Percentiles rank a stretch among this genome's conserved stretches.
phyloP scores from a whole-genome alignment of 345 rosid genomes.

The Eucalyptus marginata region DNA sequence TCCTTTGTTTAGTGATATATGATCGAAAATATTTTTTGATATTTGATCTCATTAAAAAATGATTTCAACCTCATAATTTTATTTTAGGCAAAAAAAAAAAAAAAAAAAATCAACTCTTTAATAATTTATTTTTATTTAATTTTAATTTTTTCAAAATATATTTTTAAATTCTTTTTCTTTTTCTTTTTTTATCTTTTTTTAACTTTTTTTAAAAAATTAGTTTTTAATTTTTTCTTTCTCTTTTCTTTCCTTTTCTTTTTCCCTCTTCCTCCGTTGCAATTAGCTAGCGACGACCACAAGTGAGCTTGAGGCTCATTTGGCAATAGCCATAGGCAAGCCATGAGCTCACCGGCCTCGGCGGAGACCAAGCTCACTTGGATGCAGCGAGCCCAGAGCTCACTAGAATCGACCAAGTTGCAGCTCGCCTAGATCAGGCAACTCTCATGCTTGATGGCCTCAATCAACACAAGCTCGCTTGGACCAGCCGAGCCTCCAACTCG shows the following conservation, averaged over 20 bases:
- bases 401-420: too few relatives aligned
- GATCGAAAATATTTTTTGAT: neutral
- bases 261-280: rapidly evolving
- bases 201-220: rapidly evolving
- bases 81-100: too few relatives aligned
- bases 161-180: too few relatives aligned
- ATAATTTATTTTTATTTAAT: rapidly evolving
- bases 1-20: too few relatives aligned
- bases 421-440: rapidly evolving
- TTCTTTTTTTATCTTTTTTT: too few relatives aligned
- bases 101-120: neutral
- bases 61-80: too few relatives aligned
- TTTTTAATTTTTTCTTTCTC: too few relatives aligned
- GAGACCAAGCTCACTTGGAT: rapidly evolving
- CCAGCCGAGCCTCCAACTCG: rapidly evolving
- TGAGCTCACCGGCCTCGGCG: too few relatives aligned
- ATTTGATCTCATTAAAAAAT: neutral
- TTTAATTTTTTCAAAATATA: rapidly evolving
- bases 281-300: rapidly evolving
- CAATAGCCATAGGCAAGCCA: too few relatives aligned
- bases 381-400: rapidly evolving
- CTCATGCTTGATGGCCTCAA: rapidly evolving
- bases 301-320: too few relatives aligned
- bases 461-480: too few relatives aligned
- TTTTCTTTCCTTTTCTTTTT: too few relatives aligned